Conservation (phyloP, 345 rosid species). For the Euphorbia tirucalli region DNA sequence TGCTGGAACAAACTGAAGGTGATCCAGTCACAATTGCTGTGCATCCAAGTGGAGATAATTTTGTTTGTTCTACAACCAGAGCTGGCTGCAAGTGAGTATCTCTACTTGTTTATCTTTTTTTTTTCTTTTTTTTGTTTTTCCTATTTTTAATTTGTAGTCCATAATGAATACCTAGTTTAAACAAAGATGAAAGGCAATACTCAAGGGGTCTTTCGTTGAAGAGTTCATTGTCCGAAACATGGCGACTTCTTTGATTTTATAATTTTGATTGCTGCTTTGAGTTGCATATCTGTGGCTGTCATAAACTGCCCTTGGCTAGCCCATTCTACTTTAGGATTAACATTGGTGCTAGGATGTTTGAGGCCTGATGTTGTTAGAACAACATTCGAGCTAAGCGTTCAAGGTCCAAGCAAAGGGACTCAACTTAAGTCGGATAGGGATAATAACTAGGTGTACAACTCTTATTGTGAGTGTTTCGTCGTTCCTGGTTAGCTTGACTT, state of each 20-base stretch:
- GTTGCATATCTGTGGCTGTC: background rate
- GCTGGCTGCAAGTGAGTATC: slow-evolving; percentile 82
- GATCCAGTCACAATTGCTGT: slow-evolving; percentile 62
- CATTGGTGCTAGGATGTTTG: background rate
- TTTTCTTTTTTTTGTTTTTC: too few species aligned
- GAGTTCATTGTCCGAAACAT: background rate
- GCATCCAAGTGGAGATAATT: slow-evolving; percentile 80
- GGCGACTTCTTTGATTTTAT: background rate
- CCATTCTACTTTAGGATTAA: background rate
- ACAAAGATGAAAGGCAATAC: background rate
- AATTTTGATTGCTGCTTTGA: too few species aligned
- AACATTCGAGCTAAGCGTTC: too few species aligned
- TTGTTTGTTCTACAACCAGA: slow-evolving; percentile 73
- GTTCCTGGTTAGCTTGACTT: too few species aligned
- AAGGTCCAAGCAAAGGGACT: too few species aligned
- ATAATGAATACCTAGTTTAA: background rate
- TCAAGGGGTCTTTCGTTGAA: background rate
- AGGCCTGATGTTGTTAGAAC: too few species aligned
- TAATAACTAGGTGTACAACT: too few species aligned
- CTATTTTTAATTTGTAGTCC: background rate
- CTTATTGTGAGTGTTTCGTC: too few species aligned
- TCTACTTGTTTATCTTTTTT: background rate
- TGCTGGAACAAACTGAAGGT: slow-evolving; percentile 70
- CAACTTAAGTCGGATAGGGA: too few species aligned
- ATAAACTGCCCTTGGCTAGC: background rate